Conservation (phyloP, 495 filamentous ascomycete genomes). For the Neurospora sp. region DNA sequence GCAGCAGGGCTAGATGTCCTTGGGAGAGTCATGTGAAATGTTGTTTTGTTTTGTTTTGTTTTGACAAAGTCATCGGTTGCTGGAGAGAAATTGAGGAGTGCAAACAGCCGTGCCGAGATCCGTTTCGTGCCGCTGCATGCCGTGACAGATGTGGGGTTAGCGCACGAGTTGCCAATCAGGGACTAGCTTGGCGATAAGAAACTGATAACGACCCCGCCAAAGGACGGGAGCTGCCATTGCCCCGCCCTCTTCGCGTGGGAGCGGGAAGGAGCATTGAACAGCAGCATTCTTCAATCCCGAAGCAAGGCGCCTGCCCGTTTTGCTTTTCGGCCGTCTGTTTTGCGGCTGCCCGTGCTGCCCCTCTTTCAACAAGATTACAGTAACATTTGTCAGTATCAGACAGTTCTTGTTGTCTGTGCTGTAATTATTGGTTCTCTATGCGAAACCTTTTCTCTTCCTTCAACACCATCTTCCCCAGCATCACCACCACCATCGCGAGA, state of each 20-base stretch:
- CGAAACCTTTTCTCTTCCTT: background rate
- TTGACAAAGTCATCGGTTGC: background rate
- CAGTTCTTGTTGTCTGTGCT: background rate
- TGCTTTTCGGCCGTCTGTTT: background rate
- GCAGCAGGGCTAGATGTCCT: slow-evolving; percentile 6
- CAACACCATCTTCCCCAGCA: background rate
- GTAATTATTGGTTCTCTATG: background rate
- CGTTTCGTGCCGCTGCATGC: background rate
- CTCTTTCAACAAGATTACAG: background rate
- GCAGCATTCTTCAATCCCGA: background rate
- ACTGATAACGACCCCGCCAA: background rate
- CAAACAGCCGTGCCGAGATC: background rate
- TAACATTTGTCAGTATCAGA: background rate
- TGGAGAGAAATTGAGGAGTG: background rate
- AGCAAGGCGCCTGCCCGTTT: background rate
- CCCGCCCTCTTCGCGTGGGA: background rate
- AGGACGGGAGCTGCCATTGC: background rate
- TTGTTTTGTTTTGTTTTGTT: background rate
- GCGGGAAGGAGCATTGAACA: background rate
- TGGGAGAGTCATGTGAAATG: background rate
- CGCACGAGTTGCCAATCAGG: background rate
- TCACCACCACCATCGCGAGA: background rate
- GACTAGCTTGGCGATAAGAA: background rate
- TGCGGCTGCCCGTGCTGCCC: background rate
- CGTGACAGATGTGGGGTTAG: background rate